Percentiles rank a stretch among this genome's conserved stretches.
Evolutionary conservation across 2,329 filamentous ascomycete genomes (phyloP).

Genomic region (Colletotrichum phormii): DNA sequence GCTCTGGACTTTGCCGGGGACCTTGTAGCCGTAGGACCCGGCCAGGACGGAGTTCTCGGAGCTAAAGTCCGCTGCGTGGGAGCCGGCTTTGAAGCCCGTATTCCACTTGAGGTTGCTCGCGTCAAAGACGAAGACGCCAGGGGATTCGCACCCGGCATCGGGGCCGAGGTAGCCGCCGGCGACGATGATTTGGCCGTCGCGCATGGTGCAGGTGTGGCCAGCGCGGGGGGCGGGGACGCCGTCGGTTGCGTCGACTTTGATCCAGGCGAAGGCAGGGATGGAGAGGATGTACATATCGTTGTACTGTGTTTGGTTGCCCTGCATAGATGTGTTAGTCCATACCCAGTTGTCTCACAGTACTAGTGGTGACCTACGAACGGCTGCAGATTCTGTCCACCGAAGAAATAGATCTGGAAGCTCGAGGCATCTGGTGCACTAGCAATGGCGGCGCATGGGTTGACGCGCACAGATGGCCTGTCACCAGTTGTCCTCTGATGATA

Average conservation of each 20-base stretch:
- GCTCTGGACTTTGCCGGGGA: slow-evolving; percentile 71
- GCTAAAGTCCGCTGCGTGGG: slow-evolving; percentile 58
- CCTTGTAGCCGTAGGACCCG: slow-evolving; percentile 73
- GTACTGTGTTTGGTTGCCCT: slow-evolving; percentile 67
- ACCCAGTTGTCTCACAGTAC: rapidly evolving
- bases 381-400: slow-evolving; percentile 79
- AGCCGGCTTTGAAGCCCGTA: slow-evolving; percentile 69
- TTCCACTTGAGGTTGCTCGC: slow-evolving; percentile 73
- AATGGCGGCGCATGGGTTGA: slow-evolving; percentile 78
- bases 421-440: slow-evolving; percentile 78
- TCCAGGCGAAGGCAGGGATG: slow-evolving; percentile 80
- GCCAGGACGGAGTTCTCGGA: slow-evolving; percentile 64
- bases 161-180: slow-evolving; percentile 76
- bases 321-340: slow-evolving; percentile 14
- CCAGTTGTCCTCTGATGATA: slow-evolving; percentile 79
- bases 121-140: slow-evolving; percentile 80
- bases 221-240: slow-evolving; percentile 69
- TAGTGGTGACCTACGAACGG: slow-evolving; percentile 60
- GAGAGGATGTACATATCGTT: slow-evolving; percentile 82
- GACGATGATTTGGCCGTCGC: slow-evolving; percentile 77
- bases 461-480: slow-evolving; percentile 70
- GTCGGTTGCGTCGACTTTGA: slow-evolving; percentile 66
- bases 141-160: slow-evolving; percentile 72
- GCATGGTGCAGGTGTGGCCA: slow-evolving; percentile 76
- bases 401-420: slow-evolving; percentile 83